phyloP scores from a whole-genome alignment of 1,139 yeast genomes.

The Pichia sorboxylosa region DNA sequence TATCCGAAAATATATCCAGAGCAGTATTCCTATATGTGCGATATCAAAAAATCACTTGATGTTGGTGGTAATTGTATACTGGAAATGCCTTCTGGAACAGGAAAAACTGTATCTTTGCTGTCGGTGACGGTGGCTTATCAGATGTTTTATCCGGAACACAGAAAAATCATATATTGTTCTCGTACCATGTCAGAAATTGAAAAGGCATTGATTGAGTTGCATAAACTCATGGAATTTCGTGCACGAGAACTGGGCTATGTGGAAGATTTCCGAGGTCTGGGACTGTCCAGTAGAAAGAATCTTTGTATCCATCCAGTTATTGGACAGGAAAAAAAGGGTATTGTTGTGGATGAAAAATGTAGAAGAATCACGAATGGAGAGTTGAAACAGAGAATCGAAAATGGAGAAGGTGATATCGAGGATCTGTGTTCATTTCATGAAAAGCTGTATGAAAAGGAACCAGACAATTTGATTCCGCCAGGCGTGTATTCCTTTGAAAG shows the following conservation, averaged over 20 bases:
- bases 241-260: conserved; percentile 68
- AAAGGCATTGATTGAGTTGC: conserved; percentile 90
- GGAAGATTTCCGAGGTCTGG: conserved; percentile 87
- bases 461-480: conserved; percentile 75
- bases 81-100: conserved; percentile 99
- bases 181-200: conserved; percentile 99
- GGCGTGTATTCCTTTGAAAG: conserved; percentile 94
- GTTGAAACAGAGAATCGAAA: conserved; percentile 54
- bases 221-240: conserved; percentile 77
- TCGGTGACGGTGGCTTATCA: conserved; percentile 93
- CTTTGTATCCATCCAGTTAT: conserved; percentile 84
- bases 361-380: conserved; percentile 90
- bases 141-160: conserved; percentile 86
- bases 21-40: conserved; percentile 95
- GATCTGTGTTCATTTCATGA: conserved; percentile 80
- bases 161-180: conserved; percentile 91
- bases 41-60: conserved; percentile 83
- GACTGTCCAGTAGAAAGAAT: conserved; percentile 88
- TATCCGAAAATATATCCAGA: conserved; percentile 96
- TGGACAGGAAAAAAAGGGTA: conserved; percentile 82
- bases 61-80: conserved; percentile 95
- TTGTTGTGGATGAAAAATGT: conserved; percentile 90
- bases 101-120: conserved; percentile 84
- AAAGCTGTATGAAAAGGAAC: conserved; percentile 72
- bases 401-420: conserved; percentile 47